Evolutionary conservation across 495 filamentous ascomycete genomes (phyloP).

Genomic region (Aspergillus cristatus): DNA sequence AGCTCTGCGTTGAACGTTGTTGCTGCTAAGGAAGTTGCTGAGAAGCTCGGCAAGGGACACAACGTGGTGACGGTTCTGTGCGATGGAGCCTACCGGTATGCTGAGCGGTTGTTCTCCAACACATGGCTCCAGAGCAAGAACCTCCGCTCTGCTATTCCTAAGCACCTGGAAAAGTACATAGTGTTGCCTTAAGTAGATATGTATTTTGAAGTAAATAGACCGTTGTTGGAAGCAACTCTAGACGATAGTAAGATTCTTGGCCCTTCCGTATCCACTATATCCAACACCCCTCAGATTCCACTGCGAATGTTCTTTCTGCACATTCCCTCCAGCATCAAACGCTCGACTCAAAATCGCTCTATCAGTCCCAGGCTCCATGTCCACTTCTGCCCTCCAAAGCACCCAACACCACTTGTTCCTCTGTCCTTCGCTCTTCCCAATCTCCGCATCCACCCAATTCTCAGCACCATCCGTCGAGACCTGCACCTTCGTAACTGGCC

Average conservation of each 20-base stretch:
- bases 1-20: slow-evolving; percentile 90
- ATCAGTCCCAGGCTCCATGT: slow-evolving; percentile 18
- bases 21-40: slow-evolving; percentile 87
- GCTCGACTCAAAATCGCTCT: slow-evolving; percentile 43
- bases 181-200: slow-evolving; percentile 56
- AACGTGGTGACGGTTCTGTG: slow-evolving; percentile 91
- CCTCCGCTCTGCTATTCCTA: slow-evolving; percentile 71
- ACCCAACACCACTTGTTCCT: slow-evolving; percentile 41
- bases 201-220: no score
- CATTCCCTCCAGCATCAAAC: slow-evolving; percentile 41
- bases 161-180: slow-evolving; percentile 83
- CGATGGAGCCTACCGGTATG: slow-evolving; percentile 94
- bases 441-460: slow-evolving; percentile 36
- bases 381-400: slow-evolving; percentile 33
- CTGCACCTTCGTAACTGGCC: slow-evolving; percentile 46
- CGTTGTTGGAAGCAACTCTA: background rate
- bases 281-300: slow-evolving; percentile 55
- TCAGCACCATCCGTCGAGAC: slow-evolving; percentile 39
- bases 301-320: slow-evolving; percentile 33
- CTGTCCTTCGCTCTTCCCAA: background rate
- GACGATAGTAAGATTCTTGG: slow-evolving; percentile 29
- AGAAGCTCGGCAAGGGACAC: slow-evolving; percentile 79
- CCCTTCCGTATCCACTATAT: slow-evolving; percentile 53
- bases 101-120: slow-evolving; percentile 80
- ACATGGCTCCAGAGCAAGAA: slow-evolving; percentile 85